Evolutionary conservation across 2,329 filamentous ascomycete genomes (phyloP), one percentile per base, ranked within the genome.

Genomic region (Metarhizium album): DNA sequence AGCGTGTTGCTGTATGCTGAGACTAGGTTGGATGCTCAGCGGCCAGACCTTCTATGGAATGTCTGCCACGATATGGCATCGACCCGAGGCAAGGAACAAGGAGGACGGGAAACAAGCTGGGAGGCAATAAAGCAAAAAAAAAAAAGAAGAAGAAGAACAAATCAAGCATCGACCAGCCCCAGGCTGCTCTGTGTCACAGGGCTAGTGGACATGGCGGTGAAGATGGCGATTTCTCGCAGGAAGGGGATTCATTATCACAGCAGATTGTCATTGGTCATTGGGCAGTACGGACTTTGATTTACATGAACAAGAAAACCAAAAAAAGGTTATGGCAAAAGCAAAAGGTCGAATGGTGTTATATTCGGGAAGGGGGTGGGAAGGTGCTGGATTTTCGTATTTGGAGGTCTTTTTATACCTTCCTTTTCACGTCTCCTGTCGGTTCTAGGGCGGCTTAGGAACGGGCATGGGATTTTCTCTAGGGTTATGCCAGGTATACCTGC

Each of bases 1-100:
- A 55, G 56, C 54, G 55, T 56, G 52, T 53, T 37, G 48, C 16
- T 52, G 51, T 38, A 53, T 54, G 50, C 23, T 50, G 42, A 29
- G 3, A 46, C 37, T 51, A 6, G 20, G 38, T 45, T 18, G 13
- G 20, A 47, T 23, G 23, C 13, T 23, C 23, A 18, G 42, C 27
- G 23, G 38, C 11, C 11, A 42, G 24, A 27, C 42, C 6, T 42
- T 43, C 11, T 46, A 42, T 47, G 13, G 38, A 43, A 46, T 48
- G 46, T 43, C 42, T 47, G 42, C 38, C 27, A 2, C 7, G 6
- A 42, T 48, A n/a, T 46, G 48, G 52, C 52, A 48, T 53, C 48
- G 40, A 38, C 23, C 31, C 49, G 46, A n/a, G 45, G 22, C 27
- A 46, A 37, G 22, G 18, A 23, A 37, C 3, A 46, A 35, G 14